Conservation (phyloP, 345 rosid genomes). For the Rubroshorea leprosula region DNA sequence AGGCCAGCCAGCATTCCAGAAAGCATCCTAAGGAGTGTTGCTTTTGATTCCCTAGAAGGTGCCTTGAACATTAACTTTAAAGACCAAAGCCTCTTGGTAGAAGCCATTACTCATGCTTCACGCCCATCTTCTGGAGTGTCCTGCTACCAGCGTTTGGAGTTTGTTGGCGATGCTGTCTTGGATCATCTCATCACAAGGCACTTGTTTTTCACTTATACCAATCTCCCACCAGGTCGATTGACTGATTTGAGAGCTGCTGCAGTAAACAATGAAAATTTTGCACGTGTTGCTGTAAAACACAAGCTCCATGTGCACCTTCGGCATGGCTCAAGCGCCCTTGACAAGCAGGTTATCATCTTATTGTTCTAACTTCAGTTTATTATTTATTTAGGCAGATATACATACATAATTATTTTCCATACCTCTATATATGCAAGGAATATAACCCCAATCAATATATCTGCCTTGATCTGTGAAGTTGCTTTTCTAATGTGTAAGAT, state of each 20-base stretch:
- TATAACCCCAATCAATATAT: too few species aligned
- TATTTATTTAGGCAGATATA: too few species aligned
- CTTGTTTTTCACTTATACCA: constrained; percentile 81
- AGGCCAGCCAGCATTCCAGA: constrained; percentile 59
- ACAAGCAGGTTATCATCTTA: constrained; percentile 64
- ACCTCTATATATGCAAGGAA: too few species aligned
- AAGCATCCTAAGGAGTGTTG: constrained; percentile 64
- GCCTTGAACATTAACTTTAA: constrained; percentile 56
- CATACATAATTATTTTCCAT: too few species aligned
- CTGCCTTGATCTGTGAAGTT: too few species aligned
- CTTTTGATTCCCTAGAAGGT: constrained; percentile 68
- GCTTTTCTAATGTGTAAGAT: too few species aligned
- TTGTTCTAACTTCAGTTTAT: too few species aligned
- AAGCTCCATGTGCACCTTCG: constrained; percentile 85
- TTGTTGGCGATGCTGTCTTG: constrained; percentile 96
- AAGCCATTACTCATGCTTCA: constrained; percentile 97
- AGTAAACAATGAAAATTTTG: constrained; percentile 95
- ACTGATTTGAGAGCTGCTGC: constrained; percentile 99
- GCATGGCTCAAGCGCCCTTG: constrained; percentile 97
- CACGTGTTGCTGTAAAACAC: constrained; percentile 95
- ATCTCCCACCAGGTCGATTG: constrained; percentile 94
- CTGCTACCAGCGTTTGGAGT: constrained; percentile 90
- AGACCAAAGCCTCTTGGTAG: constrained; percentile 62
- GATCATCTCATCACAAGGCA: constrained; percentile 94
- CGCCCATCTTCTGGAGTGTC: constrained; percentile 93